phyloP scores from a whole-genome alignment of 331 rosid genomes.

The Phaseolus coccineus region DNA sequence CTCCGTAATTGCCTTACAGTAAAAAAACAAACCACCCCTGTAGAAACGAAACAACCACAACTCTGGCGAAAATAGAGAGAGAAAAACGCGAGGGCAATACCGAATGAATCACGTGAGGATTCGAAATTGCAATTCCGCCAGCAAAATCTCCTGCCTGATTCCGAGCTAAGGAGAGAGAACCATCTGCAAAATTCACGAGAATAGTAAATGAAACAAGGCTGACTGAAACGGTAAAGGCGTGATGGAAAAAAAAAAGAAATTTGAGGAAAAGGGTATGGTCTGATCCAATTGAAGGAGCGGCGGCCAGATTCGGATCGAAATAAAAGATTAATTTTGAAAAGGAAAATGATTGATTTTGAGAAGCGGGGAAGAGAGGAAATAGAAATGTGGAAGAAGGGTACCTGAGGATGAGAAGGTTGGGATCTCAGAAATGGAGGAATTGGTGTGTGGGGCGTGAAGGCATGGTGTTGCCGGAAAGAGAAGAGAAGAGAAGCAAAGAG shows the following conservation, averaged over 20 bases:
- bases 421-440: slow-evolving; percentile 56
- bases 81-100: slow-evolving; percentile 38
- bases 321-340: background rate
- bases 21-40: slow-evolving; percentile 41
- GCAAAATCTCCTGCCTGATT: slow-evolving; percentile 39
- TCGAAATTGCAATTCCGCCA: slow-evolving; percentile 31
- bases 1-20: slow-evolving; percentile 28
- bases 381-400: slow-evolving; percentile 40
- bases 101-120: slow-evolving; percentile 43
- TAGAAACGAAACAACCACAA: slow-evolving; percentile 47
- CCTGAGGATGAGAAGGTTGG: slow-evolving; percentile 50
- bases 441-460: slow-evolving; percentile 37
- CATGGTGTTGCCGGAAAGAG: slow-evolving; percentile 54
- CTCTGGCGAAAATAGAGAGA: slow-evolving; percentile 38
- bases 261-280: slow-evolving; percentile 31
- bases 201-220: slow-evolving; percentile 31
- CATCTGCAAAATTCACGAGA: slow-evolving; percentile 56
- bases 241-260: background rate
- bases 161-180: slow-evolving; percentile 47
- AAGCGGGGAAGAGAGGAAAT: slow-evolving; percentile 3
- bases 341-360: background rate
- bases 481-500: slow-evolving; percentile 20
- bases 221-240: slow-evolving; percentile 14
- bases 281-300: slow-evolving; percentile 49
- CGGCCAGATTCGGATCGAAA: slow-evolving; percentile 48